phyloP scores from a whole-genome alignment of 345 rosid genomes.

The Schrenkiella parvula region DNA sequence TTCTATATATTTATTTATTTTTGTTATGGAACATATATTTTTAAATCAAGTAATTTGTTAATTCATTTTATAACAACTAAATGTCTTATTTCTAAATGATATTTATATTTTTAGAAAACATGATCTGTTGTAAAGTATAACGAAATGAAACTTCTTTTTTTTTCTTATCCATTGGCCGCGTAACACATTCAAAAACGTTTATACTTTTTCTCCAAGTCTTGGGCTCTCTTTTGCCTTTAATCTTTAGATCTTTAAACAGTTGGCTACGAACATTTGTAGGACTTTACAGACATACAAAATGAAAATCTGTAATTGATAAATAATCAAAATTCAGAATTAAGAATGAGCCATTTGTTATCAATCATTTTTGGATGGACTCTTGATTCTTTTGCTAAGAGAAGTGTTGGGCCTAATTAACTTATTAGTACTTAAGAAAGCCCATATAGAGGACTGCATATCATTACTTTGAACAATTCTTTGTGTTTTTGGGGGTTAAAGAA shows the following conservation, averaged over 20 bases:
- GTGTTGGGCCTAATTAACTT: background rate
- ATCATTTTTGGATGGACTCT: background rate
- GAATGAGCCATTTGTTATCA: background rate
- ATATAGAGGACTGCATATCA: background rate
- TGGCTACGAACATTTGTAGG: background rate
- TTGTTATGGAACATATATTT: too few relatives aligned
- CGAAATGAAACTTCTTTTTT: background rate
- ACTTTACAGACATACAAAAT: background rate
- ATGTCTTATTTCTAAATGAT: too few relatives aligned
- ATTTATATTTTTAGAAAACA: too few relatives aligned
- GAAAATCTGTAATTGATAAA: background rate
- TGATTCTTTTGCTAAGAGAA: background rate
- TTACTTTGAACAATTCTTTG: too few relatives aligned
- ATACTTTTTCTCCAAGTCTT: background rate
- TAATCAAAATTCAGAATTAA: background rate
- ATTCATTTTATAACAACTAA: too few relatives aligned
- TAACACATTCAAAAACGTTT: background rate
- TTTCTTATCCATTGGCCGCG: background rate
- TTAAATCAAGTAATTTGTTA: too few relatives aligned
- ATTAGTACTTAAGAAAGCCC: background rate
- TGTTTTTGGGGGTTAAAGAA: too few relatives aligned
- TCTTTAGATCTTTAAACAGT: conserved; percentile 10
- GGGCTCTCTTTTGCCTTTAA: conserved; percentile 11
- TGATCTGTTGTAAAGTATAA: background rate
- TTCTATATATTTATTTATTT: too few relatives aligned